These are phyloP conservation scores for Bothriochloa decipiens DNA, from an alignment of 176 grass and related monocot species.

Conservation along the genomic window DNA sequence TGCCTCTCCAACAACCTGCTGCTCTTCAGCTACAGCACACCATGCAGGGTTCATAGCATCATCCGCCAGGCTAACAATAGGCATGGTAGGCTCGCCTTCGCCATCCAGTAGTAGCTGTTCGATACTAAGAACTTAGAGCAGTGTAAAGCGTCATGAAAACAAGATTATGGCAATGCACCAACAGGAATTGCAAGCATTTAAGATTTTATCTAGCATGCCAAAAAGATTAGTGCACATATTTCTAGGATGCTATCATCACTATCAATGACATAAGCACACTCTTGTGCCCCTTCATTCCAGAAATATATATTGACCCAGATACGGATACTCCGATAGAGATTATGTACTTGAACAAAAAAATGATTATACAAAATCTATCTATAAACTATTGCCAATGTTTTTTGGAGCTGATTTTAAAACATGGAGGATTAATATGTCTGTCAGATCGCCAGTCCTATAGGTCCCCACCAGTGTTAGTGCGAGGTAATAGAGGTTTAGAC, in stretches of 20 bases:
- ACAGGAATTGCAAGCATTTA: background rate
- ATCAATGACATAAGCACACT: background rate
- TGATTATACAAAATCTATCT: background rate
- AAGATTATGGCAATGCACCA: conserved; percentile 6
- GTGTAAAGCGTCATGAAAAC: background rate
- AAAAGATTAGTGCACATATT: conserved; percentile 7
- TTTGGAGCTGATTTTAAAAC: background rate
- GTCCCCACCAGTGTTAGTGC: background rate
- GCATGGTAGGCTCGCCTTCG: conserved; percentile 27
- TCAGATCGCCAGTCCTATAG: background rate
- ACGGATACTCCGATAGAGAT: background rate
- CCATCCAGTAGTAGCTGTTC: conserved; percentile 7
- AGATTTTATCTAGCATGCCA: background rate
- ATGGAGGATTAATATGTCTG: background rate
- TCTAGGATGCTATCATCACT: background rate
- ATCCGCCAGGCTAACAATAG: conserved; percentile 44
- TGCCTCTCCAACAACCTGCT: conserved; percentile 41
- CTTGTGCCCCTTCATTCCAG: background rate
- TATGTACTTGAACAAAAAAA: conserved; percentile 8
- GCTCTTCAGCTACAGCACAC: conserved; percentile 47
- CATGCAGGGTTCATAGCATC: conserved; percentile 47
- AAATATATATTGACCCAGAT: background rate
- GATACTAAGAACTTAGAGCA: conserved; percentile 5
- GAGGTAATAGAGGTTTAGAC: background rate
- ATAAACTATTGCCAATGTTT: background rate